Conservation (phyloP, 768 basidiomycete genomes). For the Hygrocybe coccinea region DNA sequence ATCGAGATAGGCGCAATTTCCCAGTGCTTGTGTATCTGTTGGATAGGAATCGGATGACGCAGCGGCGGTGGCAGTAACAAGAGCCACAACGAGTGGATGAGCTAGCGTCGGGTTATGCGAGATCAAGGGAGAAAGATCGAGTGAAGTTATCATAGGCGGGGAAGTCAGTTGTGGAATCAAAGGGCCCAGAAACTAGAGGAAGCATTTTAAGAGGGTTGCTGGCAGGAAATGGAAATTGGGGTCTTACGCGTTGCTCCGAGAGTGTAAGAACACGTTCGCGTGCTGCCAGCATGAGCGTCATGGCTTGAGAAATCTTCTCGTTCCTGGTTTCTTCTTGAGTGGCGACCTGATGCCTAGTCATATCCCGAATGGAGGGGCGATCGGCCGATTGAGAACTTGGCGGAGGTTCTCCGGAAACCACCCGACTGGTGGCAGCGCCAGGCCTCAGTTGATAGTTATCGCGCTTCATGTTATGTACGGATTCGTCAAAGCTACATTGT, state of each 20-base stretch:
- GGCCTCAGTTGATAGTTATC: not conserved
- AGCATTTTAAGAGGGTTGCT: not conserved
- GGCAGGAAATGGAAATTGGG: conserved; percentile 3
- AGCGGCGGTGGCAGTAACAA: conserved; percentile 40
- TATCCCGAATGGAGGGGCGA: not conserved
- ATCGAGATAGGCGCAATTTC: conserved; percentile 53
- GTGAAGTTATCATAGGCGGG: conserved; percentile 50
- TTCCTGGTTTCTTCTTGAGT: conserved; percentile 48
- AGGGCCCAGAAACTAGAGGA: conserved; percentile 48
- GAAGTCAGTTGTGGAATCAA: conserved; percentile 41
- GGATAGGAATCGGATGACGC: conserved; percentile 1
- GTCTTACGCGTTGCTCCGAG: conserved; percentile 65
- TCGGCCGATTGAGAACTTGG: not conserved
- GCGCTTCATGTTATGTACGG: not conserved
- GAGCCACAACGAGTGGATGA: conserved; percentile 57
- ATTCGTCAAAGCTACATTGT: not conserved
- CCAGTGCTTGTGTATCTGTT: conserved; percentile 26
- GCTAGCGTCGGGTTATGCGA: conserved; percentile 67
- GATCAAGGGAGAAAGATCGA: conserved; percentile 63
- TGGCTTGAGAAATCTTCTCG: conserved; percentile 55
- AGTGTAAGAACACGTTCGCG: conserved; percentile 69
- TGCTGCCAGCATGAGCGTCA: conserved; percentile 64
- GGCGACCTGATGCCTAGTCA: conserved; percentile 28
- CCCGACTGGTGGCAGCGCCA: not conserved
- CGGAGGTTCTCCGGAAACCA: not conserved